These are phyloP conservation scores for Coemansia sp. DNA, from an alignment of 192 early-diverging fungal genomes.

Conservation along the genomic window DNA sequence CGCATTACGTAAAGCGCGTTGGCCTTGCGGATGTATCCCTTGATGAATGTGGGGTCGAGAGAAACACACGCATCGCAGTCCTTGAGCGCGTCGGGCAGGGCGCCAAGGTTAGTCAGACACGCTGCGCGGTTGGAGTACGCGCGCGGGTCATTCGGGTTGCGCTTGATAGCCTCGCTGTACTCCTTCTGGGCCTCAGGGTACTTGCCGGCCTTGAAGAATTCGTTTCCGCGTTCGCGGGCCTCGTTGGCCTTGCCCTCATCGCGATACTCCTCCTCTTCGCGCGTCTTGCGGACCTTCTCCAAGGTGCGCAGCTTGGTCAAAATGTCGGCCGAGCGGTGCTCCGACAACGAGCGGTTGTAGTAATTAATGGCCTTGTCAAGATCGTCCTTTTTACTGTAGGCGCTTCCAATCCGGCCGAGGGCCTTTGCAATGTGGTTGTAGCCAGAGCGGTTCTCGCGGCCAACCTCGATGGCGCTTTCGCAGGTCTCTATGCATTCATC, in stretches of 20 bases:
- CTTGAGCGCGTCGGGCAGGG: conserved; percentile 89
- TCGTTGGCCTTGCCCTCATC: conserved; percentile 80
- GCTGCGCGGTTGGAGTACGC: conserved; percentile 97
- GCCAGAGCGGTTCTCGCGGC: conserved; percentile 86
- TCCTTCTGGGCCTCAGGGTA: conserved; percentile 85
- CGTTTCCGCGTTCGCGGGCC: conserved; percentile 93
- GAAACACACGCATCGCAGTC: conserved; percentile 89
- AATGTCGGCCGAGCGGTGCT: conserved; percentile 92
- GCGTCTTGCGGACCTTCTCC: conserved; percentile 78
- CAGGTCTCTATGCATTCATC: conserved; percentile 93
- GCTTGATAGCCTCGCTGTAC: conserved; percentile 97
- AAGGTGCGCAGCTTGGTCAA: conserved; percentile 83
- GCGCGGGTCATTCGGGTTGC: conserved; percentile 85
- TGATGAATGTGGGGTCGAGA: conserved; percentile 85
- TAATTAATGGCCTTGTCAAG: conserved; percentile 85
- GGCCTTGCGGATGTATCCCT: conserved; percentile 96
- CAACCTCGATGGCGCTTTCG: conserved; percentile 87
- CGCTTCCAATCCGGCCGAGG: conserved; percentile 85
- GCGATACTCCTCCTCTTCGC: conserved; percentile 83
- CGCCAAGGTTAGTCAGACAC: conserved; percentile 92
- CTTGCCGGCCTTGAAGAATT: conserved; percentile 84
- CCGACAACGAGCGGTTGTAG: conserved; percentile 90
- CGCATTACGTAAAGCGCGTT: conserved; percentile 84
- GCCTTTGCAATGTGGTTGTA: conserved; percentile 97
- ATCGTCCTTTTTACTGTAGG: conserved; percentile 80